Evolutionary conservation across 148 eudicot genomes (phyloP).

Genomic region (Rhododendron mucronatum): DNA sequence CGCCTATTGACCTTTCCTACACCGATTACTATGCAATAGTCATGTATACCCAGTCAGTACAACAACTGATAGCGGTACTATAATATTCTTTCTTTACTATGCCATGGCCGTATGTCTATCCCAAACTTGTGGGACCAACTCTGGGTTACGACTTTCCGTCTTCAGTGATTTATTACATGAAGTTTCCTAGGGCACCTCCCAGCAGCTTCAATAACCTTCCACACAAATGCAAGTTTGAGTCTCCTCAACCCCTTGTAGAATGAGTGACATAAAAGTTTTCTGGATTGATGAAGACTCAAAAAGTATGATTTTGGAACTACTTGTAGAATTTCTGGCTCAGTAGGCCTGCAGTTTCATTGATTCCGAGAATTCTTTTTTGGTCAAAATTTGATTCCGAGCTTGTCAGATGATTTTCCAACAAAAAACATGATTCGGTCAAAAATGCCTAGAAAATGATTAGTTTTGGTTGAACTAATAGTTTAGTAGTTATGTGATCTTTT

Average conservation of each 20-base stretch:
- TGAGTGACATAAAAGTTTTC: too few relatives aligned
- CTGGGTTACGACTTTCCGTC: neutral
- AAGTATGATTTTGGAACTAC: too few relatives aligned
- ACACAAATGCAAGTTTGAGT: too few relatives aligned
- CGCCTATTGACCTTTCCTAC: too few relatives aligned
- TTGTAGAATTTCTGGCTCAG: too few relatives aligned
- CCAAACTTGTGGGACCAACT: neutral
- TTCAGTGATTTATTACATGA: neutral
- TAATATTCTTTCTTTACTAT: neutral
- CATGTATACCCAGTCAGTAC: slow-evolving; percentile 77
- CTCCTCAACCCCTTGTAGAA: too few relatives aligned
- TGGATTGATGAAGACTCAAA: too few relatives aligned
- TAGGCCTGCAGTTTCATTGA: too few relatives aligned
- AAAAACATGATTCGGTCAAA: neutral
- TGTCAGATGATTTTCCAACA: neutral
- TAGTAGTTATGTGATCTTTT: neutral
- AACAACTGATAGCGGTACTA: slow-evolving; percentile 74
- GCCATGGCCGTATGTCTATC: too few relatives aligned
- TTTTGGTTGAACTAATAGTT: neutral
- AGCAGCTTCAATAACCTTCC: too few relatives aligned
- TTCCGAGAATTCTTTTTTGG: neutral
- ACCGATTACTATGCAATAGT: slow-evolving; percentile 75
- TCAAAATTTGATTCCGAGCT: neutral
- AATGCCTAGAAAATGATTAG: neutral
- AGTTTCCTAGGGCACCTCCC: neutral